These are phyloP conservation scores for Solanum chacoense DNA, from an alignment of 305 asterid genomes.

Conservation along the genomic window DNA sequence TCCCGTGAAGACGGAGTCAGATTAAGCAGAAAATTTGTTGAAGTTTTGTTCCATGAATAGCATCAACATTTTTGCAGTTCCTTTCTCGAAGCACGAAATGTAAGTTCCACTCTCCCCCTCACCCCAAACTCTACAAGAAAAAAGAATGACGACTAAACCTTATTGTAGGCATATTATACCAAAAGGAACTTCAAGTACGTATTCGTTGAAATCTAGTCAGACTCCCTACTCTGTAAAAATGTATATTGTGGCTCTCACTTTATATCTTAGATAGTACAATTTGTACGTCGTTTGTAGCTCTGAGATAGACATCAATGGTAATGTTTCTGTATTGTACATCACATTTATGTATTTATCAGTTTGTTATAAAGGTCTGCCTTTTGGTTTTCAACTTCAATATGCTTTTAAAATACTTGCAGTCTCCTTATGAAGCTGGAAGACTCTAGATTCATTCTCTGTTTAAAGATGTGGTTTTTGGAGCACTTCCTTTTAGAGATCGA, in stretches of 20 bases:
- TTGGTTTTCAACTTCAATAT: neutral
- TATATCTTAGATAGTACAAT: neutral
- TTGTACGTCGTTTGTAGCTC: neutral
- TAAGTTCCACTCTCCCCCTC: neutral
- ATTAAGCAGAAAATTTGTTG: neutral
- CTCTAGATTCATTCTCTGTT: neutral
- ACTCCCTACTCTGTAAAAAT: neutral
- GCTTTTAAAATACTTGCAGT: neutral
- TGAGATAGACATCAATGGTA: neutral
- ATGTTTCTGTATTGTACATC: neutral
- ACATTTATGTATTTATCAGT: neutral
- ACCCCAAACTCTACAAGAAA: neutral
- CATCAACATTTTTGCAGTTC: neutral
- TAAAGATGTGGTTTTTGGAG: neutral
- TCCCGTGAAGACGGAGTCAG: slow-evolving; percentile 12
- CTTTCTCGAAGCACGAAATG: neutral
- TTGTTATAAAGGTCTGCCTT: neutral
- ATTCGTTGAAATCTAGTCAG: neutral
- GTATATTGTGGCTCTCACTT: neutral
- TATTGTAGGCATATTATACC: neutral
- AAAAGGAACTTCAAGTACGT: neutral
- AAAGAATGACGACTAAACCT: neutral
- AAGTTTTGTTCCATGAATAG: neutral
- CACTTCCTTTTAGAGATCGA: neutral
- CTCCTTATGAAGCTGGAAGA: neutral